These are phyloP conservation scores for Entomortierella lignicola DNA, from an alignment of 192 early-diverging fungal species.

Conservation along the genomic window DNA sequence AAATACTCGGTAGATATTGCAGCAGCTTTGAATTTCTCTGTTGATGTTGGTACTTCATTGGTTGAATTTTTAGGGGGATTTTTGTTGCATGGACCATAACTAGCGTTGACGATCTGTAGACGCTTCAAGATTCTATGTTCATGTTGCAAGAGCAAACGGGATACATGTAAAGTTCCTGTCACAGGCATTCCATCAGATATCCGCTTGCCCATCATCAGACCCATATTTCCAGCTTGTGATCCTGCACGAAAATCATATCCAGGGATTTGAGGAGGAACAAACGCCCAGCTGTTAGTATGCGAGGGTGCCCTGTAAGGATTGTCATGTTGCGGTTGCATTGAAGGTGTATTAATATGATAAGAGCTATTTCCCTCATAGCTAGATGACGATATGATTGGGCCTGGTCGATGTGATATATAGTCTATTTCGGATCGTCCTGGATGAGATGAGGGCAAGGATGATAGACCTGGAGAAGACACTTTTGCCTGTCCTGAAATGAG, in stretches of 20 bases:
- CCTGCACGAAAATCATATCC: conserved; percentile 43
- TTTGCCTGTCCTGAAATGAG: neutral
- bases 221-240: conserved; percentile 44
- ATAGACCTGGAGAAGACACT: neutral
- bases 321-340: conserved; percentile 6
- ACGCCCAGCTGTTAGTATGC: conserved; percentile 22
- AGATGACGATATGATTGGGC: neutral
- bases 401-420: neutral
- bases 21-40: too few species aligned
- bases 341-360: neutral
- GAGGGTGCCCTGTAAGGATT: conserved; percentile 44
- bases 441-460: neutral
- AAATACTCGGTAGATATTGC: too few species aligned
- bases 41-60: neutral
- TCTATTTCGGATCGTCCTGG: neutral
- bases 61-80: neutral
- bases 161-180: conserved; percentile 37
- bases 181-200: conserved; percentile 33
- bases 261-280: conserved; percentile 25
- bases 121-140: conserved; percentile 40
- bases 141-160: conserved; percentile 34
- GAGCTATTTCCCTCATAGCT: neutral
- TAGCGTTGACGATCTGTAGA: conserved; percentile 19
- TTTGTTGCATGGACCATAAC: conserved; percentile 1
- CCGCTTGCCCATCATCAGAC: conserved; percentile 35